phyloP scores from a whole-genome alignment of 1,284 basidiomycete genomes.

The Heterobasidion occidentale region DNA sequence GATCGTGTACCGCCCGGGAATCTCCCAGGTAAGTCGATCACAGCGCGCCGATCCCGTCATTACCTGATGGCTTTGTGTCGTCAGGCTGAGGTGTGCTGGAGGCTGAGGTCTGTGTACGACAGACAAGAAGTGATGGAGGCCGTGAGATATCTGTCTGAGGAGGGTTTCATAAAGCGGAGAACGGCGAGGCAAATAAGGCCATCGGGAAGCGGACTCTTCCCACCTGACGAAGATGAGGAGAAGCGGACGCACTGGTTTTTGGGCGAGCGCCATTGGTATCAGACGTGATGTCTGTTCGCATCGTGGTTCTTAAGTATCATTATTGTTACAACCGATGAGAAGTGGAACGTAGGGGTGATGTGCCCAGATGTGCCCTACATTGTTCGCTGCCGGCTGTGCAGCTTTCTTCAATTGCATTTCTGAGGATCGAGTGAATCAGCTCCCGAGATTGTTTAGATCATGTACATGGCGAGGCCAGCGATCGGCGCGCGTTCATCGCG shows the following conservation, averaged over 20 bases:
- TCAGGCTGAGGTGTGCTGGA: slow-evolving; percentile 61
- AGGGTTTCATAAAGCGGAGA: slow-evolving; percentile 36
- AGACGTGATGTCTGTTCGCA: slow-evolving; percentile 12
- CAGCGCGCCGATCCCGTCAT: neutral
- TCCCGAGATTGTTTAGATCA: too few relatives aligned
- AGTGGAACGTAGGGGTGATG: too few relatives aligned
- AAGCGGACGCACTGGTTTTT: slow-evolving; percentile 36
- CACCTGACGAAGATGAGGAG: slow-evolving; percentile 45
- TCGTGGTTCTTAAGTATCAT: neutral
- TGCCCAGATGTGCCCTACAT: too few relatives aligned
- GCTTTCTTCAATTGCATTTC: too few relatives aligned
- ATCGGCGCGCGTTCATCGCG: too few relatives aligned
- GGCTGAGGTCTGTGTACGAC: slow-evolving; percentile 63
- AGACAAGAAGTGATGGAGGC: slow-evolving; percentile 67
- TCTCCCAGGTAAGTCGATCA: slow-evolving; percentile 53
- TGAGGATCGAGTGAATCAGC: too few relatives aligned
- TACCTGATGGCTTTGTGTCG: neutral
- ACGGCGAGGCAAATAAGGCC: slow-evolving; percentile 8
- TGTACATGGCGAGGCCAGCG: too few relatives aligned
- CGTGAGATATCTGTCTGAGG: slow-evolving; percentile 44
- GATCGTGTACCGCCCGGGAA: slow-evolving; percentile 64
- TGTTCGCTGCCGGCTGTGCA: too few relatives aligned
- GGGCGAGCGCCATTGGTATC: slow-evolving; percentile 48
- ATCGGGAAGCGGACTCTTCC: slow-evolving; percentile 8
- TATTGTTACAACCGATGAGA: neutral